phyloP scores from a whole-genome alignment of 495 filamentous ascomycete species.

The Podospora tetraspora region DNA sequence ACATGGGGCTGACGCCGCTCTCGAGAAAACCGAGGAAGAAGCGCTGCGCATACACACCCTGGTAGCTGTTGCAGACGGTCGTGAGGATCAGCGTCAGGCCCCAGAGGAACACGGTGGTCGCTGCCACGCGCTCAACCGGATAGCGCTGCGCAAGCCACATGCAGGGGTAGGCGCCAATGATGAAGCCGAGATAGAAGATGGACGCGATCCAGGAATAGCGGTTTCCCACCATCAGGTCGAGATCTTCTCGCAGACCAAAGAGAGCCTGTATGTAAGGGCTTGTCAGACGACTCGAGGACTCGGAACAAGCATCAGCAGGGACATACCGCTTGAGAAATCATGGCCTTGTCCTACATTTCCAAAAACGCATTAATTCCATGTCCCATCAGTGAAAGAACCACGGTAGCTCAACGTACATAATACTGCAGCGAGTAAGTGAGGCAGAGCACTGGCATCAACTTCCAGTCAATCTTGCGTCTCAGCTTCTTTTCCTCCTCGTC shows the following conservation, averaged over 20 bases:
- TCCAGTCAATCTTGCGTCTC: slow-evolving; percentile 39
- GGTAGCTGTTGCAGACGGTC: slow-evolving; percentile 33
- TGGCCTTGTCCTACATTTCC: slow-evolving; percentile 30
- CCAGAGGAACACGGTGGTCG: slow-evolving; percentile 29
- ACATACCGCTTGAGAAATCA: slow-evolving; percentile 34
- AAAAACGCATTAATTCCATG: too few species aligned
- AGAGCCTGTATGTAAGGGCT: slow-evolving; percentile 10
- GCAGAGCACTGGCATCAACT: slow-evolving; percentile 47
- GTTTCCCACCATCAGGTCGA: slow-evolving; percentile 33
- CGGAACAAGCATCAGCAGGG: background rate
- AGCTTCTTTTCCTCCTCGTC: slow-evolving; percentile 35
- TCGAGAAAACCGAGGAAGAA: slow-evolving; percentile 48
- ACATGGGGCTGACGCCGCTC: slow-evolving; percentile 40
- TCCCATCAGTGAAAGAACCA: too few species aligned
- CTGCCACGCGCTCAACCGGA: slow-evolving; percentile 42
- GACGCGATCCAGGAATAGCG: slow-evolving; percentile 33
- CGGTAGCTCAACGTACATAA: slow-evolving; percentile 14
- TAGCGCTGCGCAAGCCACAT: slow-evolving; percentile 42
- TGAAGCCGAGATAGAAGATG: slow-evolving; percentile 48
- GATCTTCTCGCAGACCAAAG: slow-evolving; percentile 37
- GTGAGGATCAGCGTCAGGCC: slow-evolving; percentile 27
- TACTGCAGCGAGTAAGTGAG: slow-evolving; percentile 43
- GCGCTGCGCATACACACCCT: slow-evolving; percentile 37
- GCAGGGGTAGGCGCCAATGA: slow-evolving; percentile 42
- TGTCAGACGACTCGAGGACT: background rate